These are phyloP conservation scores for Cytospora piceicola DNA, from an alignment of 2,329 filamentous ascomycete species.

Conservation along the genomic window DNA sequence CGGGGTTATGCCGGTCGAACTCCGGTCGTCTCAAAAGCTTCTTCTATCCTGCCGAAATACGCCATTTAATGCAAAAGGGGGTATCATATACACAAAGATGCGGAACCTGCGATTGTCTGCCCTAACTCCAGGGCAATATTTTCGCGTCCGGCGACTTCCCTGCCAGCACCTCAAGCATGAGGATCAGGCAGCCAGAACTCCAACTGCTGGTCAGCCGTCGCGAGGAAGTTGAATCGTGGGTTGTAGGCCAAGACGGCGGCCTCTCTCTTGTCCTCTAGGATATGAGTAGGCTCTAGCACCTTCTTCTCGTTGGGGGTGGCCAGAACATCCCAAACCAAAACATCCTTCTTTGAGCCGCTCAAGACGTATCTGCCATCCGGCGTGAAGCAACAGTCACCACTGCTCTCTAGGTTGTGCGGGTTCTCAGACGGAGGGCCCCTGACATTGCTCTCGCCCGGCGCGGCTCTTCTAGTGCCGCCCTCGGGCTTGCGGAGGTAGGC, in stretches of 20 bases:
- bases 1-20: background rate
- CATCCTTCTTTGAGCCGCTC: slow-evolving; percentile 73
- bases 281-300: slow-evolving; percentile 64
- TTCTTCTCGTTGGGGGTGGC: slow-evolving; percentile 58
- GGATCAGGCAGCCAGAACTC: slow-evolving; percentile 79
- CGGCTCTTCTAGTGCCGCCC: slow-evolving; percentile 57
- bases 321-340: slow-evolving; percentile 86
- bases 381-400: slow-evolving; percentile 84
- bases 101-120: slow-evolving; percentile 15
- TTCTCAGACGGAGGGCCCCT: slow-evolving; percentile 39
- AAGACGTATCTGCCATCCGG: slow-evolving; percentile 89
- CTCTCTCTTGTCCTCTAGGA: slow-evolving; percentile 68
- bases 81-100: slow-evolving; percentile 30
- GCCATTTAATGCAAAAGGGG: slow-evolving; percentile 25
- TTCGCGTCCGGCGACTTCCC: background rate
- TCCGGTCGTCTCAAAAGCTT: background rate
- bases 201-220: slow-evolving; percentile 84
- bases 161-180: slow-evolving; percentile 45
- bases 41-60: slow-evolving; percentile 3
- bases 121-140: slow-evolving; percentile 24
- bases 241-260: slow-evolving; percentile 84
- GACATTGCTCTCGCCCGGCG: slow-evolving; percentile 54
- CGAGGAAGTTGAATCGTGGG: slow-evolving; percentile 88
- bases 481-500: slow-evolving; percentile 68
- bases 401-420: slow-evolving; percentile 54